Conservation (phyloP, 2,329 filamentous ascomycete species). For the Acrocalymma vagum region DNA sequence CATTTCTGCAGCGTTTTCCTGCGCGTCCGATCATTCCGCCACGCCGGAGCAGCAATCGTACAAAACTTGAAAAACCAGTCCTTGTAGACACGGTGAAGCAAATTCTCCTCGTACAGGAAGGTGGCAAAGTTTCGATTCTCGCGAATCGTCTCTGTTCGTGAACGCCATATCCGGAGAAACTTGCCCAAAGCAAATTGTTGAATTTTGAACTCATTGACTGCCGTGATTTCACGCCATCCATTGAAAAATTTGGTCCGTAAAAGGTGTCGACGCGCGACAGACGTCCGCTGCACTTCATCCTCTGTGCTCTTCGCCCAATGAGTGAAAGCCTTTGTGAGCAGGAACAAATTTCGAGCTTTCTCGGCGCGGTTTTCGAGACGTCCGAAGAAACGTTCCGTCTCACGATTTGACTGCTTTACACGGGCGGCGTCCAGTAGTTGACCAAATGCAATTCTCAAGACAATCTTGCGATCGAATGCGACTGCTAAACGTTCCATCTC, state of each 20-base stretch:
- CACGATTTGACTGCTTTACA: slow-evolving; percentile 50
- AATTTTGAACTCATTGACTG: slow-evolving; percentile 65
- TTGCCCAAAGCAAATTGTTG: slow-evolving; percentile 61
- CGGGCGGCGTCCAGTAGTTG: slow-evolving; percentile 37
- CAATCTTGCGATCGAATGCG: slow-evolving; percentile 58
- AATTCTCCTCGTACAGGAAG: slow-evolving; percentile 40
- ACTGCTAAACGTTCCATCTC: slow-evolving; percentile 46
- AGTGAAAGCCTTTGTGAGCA: slow-evolving; percentile 70
- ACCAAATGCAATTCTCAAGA: slow-evolving; percentile 63
- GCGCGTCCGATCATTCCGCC: slow-evolving; percentile 38
- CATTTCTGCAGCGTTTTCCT: slow-evolving; percentile 35
- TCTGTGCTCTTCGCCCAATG: slow-evolving; percentile 74
- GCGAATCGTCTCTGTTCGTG: slow-evolving; percentile 48
- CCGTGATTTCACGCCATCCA: slow-evolving; percentile 73
- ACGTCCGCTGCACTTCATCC: slow-evolving; percentile 72
- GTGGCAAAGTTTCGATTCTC: slow-evolving; percentile 43
- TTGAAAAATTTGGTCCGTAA: slow-evolving; percentile 74
- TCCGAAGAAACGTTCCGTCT: slow-evolving; percentile 63
- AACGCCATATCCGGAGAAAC: slow-evolving; percentile 64
- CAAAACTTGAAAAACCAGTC: slow-evolving; percentile 49
- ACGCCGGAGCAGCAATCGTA: slow-evolving; percentile 42
- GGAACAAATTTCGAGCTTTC: slow-evolving; percentile 70
- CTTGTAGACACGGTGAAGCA: slow-evolving; percentile 41
- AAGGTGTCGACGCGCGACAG: slow-evolving; percentile 74
- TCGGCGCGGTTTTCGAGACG: slow-evolving; percentile 67